phyloP scores from a whole-genome alignment of 1,284 basidiomycete species.

The Peniophora sp. region DNA sequence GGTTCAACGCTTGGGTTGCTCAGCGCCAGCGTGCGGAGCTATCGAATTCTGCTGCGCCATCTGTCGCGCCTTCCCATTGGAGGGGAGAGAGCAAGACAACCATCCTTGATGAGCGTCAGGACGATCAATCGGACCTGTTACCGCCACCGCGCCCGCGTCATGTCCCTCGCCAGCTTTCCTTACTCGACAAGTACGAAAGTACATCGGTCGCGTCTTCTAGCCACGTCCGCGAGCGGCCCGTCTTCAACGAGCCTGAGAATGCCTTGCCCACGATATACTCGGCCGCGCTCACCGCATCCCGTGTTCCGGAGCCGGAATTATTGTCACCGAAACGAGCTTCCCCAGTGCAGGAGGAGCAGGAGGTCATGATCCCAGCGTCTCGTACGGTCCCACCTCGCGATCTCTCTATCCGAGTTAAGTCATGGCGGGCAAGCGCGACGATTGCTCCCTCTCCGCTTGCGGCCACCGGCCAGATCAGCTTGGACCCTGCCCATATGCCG shows the following conservation, averaged over 20 bases:
- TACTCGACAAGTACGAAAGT: conserved; percentile 54
- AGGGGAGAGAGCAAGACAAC: conserved; percentile 47
- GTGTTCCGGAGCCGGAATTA: conserved; percentile 54
- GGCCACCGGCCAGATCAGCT: conserved; percentile 41
- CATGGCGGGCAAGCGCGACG: conserved; percentile 55
- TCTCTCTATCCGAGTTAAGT: conserved; percentile 48
- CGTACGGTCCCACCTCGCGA: conserved; percentile 33
- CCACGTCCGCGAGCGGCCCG: conserved; percentile 9
- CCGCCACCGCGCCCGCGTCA: conserved; percentile 28
- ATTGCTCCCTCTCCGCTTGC: conserved; percentile 40
- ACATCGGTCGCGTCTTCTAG: conserved; percentile 26
- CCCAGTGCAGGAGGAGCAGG: too few species aligned
- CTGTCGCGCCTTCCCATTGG: conserved; percentile 38
- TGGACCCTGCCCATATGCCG: conserved; percentile 47
- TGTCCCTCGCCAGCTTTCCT: conserved; percentile 57
- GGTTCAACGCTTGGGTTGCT: conserved; percentile 63
- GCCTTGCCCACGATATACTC: conserved; percentile 36
- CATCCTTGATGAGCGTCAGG: conserved; percentile 35
- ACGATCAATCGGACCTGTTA: conserved; percentile 25
- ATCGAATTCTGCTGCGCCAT: conserved; percentile 23
- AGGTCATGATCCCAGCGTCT: too few species aligned
- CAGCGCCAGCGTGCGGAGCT: conserved; percentile 36
- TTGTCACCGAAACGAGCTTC: conserved; percentile 10
- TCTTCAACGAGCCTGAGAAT: conserved; percentile 10
- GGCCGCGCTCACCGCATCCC: conserved; percentile 11